Percentiles rank a stretch among this genome's conserved stretches.
Conservation (phyloP, 192 early-diverging fungal genomes). For the Coemansia sp. region DNA sequence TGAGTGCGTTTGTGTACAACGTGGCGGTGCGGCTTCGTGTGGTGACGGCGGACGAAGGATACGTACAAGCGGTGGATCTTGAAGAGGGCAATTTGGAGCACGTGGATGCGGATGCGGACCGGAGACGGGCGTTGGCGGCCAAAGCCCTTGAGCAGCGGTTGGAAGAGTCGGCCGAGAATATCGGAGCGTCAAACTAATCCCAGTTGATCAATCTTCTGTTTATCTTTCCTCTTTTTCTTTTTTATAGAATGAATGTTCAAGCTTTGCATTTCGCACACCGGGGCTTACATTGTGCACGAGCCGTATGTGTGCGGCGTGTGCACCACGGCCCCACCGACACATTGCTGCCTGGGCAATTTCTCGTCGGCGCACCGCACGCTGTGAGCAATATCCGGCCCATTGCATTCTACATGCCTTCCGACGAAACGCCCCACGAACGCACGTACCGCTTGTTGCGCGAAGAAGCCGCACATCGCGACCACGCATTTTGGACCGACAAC, state of each 20-base stretch:
- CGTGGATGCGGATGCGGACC: constrained; percentile 29
- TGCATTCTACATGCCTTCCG: constrained; percentile 26
- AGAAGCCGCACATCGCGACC: constrained; percentile 26
- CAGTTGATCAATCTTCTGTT: constrained; percentile 6
- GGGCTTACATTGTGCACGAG: too few species aligned
- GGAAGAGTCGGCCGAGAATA: background rate
- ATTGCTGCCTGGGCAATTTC: constrained; percentile 44
- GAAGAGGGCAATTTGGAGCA: constrained; percentile 19
- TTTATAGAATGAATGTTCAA: constrained; percentile 1
- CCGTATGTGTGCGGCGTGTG: too few species aligned
- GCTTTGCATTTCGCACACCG: background rate
- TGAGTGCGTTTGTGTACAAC: constrained; percentile 22
- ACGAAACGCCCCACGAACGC: constrained; percentile 31
- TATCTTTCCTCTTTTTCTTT: constrained; percentile 9
- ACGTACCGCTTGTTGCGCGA: constrained; percentile 41
- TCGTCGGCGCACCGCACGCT: constrained; percentile 41
- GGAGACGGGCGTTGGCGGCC: constrained; percentile 41
- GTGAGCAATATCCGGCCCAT: constrained; percentile 51
- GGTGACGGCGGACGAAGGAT: constrained; percentile 45
- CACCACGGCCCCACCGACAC: background rate
- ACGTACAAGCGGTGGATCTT: constrained; percentile 31
- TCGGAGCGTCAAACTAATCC: too few species aligned
- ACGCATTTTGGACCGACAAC: constrained; percentile 50
- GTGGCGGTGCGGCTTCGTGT: constrained; percentile 27
- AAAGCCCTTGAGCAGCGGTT: constrained; percentile 47